These are phyloP conservation scores for Arxiozyma slooffiae DNA, from an alignment of 1,139 yeast genomes.

Conservation along the genomic window DNA sequence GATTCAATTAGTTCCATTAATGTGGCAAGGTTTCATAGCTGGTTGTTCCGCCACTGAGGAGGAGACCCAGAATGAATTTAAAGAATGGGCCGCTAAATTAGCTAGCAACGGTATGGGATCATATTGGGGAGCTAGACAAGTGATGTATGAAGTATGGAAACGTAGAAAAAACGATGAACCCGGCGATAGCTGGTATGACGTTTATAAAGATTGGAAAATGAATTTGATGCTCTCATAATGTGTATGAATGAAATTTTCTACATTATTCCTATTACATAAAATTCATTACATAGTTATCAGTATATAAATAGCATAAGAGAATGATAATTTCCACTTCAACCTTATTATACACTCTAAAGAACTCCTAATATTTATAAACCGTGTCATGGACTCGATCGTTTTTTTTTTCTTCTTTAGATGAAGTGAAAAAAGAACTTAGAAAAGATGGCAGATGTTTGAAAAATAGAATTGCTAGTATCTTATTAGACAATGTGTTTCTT, in stretches of 20 bases:
- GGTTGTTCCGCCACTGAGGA: conserved; percentile 69
- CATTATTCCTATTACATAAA: too few relatives aligned
- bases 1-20: conserved; percentile 60
- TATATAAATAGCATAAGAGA: background rate
- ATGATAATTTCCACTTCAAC: background rate
- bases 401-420: background rate
- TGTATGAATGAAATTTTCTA: background rate
- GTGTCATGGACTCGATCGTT: background rate
- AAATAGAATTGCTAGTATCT: conserved; percentile 63
- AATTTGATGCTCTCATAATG: conserved; percentile 45
- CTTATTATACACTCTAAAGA: too few relatives aligned
- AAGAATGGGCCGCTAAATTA: conserved; percentile 72
- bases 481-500: conserved; percentile 47
- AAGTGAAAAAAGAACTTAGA: conserved; percentile 31
- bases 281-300: too few relatives aligned
- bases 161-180: conserved; percentile 51
- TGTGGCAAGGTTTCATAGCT: conserved; percentile 86
- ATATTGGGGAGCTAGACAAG: conserved; percentile 77
- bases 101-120: conserved; percentile 70
- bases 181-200: conserved; percentile 68
- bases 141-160: conserved; percentile 82
- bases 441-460: conserved; percentile 47
- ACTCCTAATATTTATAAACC: too few relatives aligned
- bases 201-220: conserved; percentile 76
- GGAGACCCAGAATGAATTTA: conserved; percentile 55